Evolutionary conservation across 331 rosid species (phyloP), one percentile per base, ranked within the genome.

Genomic region (Dryas integrifolia): DNA sequence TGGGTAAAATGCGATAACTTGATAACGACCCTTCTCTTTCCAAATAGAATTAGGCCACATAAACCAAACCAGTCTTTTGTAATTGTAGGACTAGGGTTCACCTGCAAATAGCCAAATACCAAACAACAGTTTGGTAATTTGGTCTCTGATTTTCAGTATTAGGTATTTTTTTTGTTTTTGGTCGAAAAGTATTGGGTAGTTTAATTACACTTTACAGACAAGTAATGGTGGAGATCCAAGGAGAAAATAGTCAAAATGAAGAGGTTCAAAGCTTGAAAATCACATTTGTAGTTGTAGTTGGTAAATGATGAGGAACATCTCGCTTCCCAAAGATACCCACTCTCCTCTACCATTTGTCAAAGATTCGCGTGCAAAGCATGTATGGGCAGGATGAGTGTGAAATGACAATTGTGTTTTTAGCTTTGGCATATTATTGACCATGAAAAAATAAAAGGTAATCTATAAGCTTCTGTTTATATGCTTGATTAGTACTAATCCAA

Each of bases 361-460:
- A 75, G 86, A 86, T 81, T 84, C 84, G 84, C 79, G 79, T 81
- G 96, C 76, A 66, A 61, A 64, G 74, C 83, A 86, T 81, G 84
- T 56, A 73, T 74, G 40, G 67, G 88, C 83, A 76, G 53, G 65
- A 77, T 79, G 86, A 88, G 77, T 84, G 73, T 81, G 81, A 86
- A 80, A 63, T 72, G 73, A 73, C 86, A 81, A 80, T 58, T 63
- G 77, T n/a, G 76, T 72, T 70, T 75, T 76, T 80, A 79, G 55
- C 85, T 83, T 86, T 83, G 57, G 68, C 76, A 73, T 67, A 73
- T 80, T 65, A 81, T 81, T 83, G 81, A 82, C 83, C 72, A 62
- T 72, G 21, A 52, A 73, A 75, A 69, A 81, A 75, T 39, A 63
- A 67, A 74, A 65, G 76, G 48, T 43, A 3, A 40, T 52, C 50